Conservation (phyloP, 371 early-diverging fungal species). For the Rhizomucor pusillus region DNA sequence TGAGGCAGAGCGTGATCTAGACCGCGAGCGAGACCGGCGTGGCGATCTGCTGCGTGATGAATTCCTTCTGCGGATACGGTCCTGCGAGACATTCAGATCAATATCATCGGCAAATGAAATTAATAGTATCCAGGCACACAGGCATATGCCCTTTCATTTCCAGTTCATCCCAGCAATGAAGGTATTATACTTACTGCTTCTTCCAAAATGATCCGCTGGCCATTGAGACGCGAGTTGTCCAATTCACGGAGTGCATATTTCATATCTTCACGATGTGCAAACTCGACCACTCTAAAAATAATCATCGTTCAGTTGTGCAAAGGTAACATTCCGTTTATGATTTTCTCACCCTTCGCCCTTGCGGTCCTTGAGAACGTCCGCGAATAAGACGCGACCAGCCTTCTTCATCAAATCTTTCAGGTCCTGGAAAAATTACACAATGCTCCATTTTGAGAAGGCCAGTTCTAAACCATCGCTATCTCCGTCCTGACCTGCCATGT, state of each 20-base stretch:
- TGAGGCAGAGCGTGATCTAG: conserved; percentile 6
- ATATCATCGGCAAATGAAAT: background rate
- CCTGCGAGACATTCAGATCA: background rate
- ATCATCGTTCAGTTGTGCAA: too few species aligned
- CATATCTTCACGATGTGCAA: conserved; percentile 72
- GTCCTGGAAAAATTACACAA: conserved; percentile 66
- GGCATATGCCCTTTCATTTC: too few species aligned
- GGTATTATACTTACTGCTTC: conserved; percentile 50
- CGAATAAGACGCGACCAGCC: conserved; percentile 90
- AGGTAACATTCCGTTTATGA: too few species aligned
- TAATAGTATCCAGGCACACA: background rate
- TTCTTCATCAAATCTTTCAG: conserved; percentile 92
- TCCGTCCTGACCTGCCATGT: conserved; percentile 69
- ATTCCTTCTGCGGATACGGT: conserved; percentile 3
- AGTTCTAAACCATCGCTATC: background rate
- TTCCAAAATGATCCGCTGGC: conserved; percentile 67
- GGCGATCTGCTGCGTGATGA: conserved; percentile 1
- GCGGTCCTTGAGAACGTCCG: conserved; percentile 80
- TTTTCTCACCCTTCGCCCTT: conserved; percentile 78
- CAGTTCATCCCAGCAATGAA: too few species aligned
- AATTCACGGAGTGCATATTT: conserved; percentile 79
- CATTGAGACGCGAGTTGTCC: conserved; percentile 81
- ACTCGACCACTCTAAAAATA: conserved; percentile 79
- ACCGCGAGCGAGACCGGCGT: conserved; percentile 5
- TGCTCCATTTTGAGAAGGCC: too few species aligned